Percentiles rank a stretch among this genome's conserved stretches.
phyloP scores from a whole-genome alignment of 2,329 filamentous ascomycete species.

The Beauveria asiatica region DNA sequence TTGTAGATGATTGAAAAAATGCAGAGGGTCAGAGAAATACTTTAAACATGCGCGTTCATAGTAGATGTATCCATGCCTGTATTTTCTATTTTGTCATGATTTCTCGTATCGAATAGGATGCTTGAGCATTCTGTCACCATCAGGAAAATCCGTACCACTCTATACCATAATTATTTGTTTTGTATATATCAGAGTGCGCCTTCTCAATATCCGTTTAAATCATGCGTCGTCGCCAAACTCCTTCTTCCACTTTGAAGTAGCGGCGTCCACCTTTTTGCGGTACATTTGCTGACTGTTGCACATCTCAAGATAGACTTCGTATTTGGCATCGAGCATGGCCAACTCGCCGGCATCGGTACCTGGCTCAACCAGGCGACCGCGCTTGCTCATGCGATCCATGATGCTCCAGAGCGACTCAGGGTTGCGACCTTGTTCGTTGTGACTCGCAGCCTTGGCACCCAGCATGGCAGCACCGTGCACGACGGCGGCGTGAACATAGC shows the following conservation, averaged over 20 bases:
- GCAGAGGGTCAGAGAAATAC: too few species aligned
- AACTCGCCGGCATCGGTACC: conserved; percentile 64
- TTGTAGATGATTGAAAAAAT: too few species aligned
- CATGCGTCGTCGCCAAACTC: conserved; percentile 21
- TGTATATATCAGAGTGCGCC: not conserved
- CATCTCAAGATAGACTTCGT: conserved; percentile 91
- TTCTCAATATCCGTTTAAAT: not conserved
- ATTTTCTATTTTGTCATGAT: not conserved
- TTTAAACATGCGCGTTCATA: too few species aligned
- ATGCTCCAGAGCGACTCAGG: conserved; percentile 90
- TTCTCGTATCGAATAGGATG: not conserved
- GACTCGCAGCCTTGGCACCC: conserved; percentile 90
- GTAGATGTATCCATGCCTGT: too few species aligned
- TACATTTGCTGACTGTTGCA: conserved; percentile 79
- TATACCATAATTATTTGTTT: not conserved
- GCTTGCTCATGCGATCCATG: conserved; percentile 96
- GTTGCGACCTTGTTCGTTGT: conserved; percentile 56
- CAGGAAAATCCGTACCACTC: not conserved
- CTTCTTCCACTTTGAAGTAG: conserved; percentile 30
- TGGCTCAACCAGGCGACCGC: conserved; percentile 74
- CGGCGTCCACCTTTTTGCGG: conserved; percentile 66
- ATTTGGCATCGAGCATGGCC: conserved; percentile 77
- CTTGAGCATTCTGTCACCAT: not conserved
- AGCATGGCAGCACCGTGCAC: conserved; percentile 98
- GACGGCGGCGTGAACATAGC: conserved; percentile 90